A percentile compares a stretch with the other conserved stretches of the same genome.
Evolutionary conservation across 805 yeast species (phyloP).

Genomic region (Torulaspora microellipsoides): DNA sequence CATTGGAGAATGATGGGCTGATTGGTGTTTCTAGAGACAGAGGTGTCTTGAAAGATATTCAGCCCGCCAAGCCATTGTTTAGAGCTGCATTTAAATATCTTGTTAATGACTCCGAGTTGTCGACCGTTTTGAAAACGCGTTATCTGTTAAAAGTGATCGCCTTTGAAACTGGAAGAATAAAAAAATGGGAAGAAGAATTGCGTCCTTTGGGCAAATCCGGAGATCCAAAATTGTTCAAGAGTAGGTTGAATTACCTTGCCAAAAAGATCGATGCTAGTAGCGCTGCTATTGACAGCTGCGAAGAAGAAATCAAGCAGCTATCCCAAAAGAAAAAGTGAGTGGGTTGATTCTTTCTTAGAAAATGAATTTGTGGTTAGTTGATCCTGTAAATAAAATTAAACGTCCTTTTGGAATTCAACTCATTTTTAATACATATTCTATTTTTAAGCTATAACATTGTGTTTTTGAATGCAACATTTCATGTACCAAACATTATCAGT

Average conservation of each 20-base stretch:
- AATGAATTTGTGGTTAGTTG: too few relatives aligned
- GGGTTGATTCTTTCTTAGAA: too few relatives aligned
- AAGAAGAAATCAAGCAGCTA: conserved; percentile 39
- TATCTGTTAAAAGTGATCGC: conserved; percentile 51
- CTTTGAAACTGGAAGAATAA: conserved; percentile 58
- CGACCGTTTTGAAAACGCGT: conserved; percentile 58
- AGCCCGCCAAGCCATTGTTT: conserved; percentile 81
- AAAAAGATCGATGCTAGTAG: conserved; percentile 63
- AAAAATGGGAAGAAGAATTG: conserved; percentile 67
- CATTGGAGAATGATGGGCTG: conserved; percentile 76
- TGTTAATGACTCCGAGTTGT: conserved; percentile 51
- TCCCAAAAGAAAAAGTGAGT: conserved; percentile 15
- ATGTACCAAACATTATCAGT: too few relatives aligned
- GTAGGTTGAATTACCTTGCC: conserved; percentile 62
- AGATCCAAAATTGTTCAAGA: conserved; percentile 50
- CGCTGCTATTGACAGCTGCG: conserved; percentile 44
- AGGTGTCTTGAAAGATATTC: conserved; percentile 63
- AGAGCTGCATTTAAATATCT: conserved; percentile 72
- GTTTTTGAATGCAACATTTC: too few relatives aligned
- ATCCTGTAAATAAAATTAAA: too few relatives aligned
- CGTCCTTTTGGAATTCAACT: too few relatives aligned
- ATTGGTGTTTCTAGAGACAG: conserved; percentile 67
- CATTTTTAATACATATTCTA: too few relatives aligned
- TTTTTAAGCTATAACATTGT: too few relatives aligned
- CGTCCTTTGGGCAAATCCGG: conserved; percentile 49